Conservation (phyloP, 2,329 filamentous ascomycete species). For the Chaetomiaceae sp. region DNA sequence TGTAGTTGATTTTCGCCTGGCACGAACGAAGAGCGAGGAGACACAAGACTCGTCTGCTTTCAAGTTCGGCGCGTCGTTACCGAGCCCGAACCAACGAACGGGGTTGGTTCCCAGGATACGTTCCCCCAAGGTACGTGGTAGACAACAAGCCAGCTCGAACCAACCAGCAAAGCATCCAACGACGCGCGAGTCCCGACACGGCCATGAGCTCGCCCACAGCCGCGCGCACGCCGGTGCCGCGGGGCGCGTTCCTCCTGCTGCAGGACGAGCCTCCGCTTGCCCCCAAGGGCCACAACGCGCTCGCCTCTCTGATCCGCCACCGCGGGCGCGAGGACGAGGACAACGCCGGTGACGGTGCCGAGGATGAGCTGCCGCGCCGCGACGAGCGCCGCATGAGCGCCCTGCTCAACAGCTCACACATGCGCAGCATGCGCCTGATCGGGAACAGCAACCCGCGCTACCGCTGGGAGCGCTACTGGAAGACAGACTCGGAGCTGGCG, state of each 20-base stretch:
- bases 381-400: slow-evolving; percentile 55
- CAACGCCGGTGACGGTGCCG: slow-evolving; percentile 24
- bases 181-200: background rate
- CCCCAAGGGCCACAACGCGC: slow-evolving; percentile 29
- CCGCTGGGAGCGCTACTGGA: slow-evolving; percentile 82
- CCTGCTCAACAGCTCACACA: slow-evolving; percentile 61
- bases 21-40: too few relatives aligned
- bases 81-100: too few relatives aligned
- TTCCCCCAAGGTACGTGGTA: too few relatives aligned
- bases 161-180: background rate
- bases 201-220: slow-evolving; percentile 30
- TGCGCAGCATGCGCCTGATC: slow-evolving; percentile 79
- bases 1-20: too few relatives aligned
- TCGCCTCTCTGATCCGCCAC: slow-evolving; percentile 41
- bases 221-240: slow-evolving; percentile 12
- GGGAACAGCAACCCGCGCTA: slow-evolving; percentile 83
- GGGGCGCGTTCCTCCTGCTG: slow-evolving; percentile 27
- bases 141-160: too few relatives aligned
- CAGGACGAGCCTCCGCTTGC: slow-evolving; percentile 48
- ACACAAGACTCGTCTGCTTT: too few relatives aligned
- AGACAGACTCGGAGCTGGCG: slow-evolving; percentile 66
- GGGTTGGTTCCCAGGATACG: too few relatives aligned
- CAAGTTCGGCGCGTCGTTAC: too few relatives aligned
- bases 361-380: slow-evolving; percentile 39
- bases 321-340: slow-evolving; percentile 34